Evolutionary conservation across 164 flowering plant species (phyloP).

Genomic region (Euptelea pleiosperma): DNA sequence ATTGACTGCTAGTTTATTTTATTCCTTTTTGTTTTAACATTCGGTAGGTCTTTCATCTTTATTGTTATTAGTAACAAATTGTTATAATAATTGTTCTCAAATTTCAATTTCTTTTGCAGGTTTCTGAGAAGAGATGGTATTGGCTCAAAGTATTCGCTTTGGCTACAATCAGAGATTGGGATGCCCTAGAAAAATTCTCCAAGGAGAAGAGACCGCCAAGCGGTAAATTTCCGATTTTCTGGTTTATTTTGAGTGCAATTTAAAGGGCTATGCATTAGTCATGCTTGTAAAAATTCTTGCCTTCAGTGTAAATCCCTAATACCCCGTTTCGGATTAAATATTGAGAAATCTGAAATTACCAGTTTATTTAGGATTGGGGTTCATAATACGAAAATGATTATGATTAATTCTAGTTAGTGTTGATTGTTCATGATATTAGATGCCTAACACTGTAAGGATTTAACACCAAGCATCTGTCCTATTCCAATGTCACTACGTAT

Average conservation of each 20-base stretch:
- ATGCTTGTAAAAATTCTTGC: too few species aligned
- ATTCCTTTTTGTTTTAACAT: too few species aligned
- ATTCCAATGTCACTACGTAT: neutral
- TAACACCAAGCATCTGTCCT: neutral
- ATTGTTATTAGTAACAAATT: neutral
- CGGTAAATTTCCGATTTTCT: conserved; percentile 39
- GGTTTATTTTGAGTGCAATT: neutral
- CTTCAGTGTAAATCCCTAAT: too few species aligned
- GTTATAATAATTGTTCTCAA: neutral
- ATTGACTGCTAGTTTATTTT: too few species aligned
- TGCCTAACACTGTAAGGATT: too few species aligned
- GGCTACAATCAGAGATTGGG: conserved; percentile 95
- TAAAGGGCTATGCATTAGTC: too few species aligned
- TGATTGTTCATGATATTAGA: too few species aligned
- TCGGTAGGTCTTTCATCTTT: too few species aligned
- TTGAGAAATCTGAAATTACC: neutral
- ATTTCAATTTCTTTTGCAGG: conserved; percentile 37
- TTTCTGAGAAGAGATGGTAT: conserved; percentile 95
- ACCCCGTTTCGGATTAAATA: neutral
- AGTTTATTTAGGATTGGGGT: neutral
- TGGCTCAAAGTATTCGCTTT: conserved; percentile 98
- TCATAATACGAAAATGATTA: too few species aligned
- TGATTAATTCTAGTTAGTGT: too few species aligned
- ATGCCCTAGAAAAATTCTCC: conserved; percentile 87
- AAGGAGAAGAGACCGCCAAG: conserved; percentile 94